Base-by-base conservation (phyloP, 768 basidiomycete genomes). In the Pleurotus tuber-regium region DNA sequence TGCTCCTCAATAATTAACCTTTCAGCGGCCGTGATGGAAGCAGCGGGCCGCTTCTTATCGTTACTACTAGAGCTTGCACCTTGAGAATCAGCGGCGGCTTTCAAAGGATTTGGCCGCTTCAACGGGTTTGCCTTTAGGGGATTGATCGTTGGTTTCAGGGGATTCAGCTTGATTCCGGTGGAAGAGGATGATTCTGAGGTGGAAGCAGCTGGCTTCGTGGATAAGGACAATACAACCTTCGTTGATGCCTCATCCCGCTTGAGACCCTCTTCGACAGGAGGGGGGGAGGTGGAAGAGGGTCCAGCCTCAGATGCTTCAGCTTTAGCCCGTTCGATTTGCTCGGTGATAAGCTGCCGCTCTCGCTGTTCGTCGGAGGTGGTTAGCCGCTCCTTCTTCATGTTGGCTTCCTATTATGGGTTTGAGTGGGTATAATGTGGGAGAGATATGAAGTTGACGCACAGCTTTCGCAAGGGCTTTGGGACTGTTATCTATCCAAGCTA, bases 401-500 rank as follows among this genome's bases (percentile, higher is more conserved):
- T 85, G 12, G 90, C 89, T 67, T 92, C 91, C 79, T 90, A 63
- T 26, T 55, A 50, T 44, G 21, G 53, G 26, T 11, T 59, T 51
- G 18, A 33, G 30, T 57, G 18, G 56, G 44, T 50, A 29, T 39
- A 21, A 31, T 29, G 4, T 26, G 24, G 28, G 42, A 51, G 36
- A 40, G 26, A 16, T 8, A 16, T 35, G 29, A 14, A 52, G 29
- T 35, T 29, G 36, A 70, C 79, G 60, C 57, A 89, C 89, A 68
- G 87, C 86, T 72, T 93, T 92, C 6, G 90, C 92, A 28, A 99
- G 75, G 1, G 97, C 93, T 61, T 93, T 91, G 11, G 97, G 97
- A 52, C 89, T 90, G 68, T 80, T 98, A 68, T 99, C 97, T 49
- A 99, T 90, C 97, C 97, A 99, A 29, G 87, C 84, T 55, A 99